Percentiles rank a stretch among this genome's conserved stretches.
phyloP scores from a whole-genome alignment of 257 asterid species.

The Penstemon davidsonii region DNA sequence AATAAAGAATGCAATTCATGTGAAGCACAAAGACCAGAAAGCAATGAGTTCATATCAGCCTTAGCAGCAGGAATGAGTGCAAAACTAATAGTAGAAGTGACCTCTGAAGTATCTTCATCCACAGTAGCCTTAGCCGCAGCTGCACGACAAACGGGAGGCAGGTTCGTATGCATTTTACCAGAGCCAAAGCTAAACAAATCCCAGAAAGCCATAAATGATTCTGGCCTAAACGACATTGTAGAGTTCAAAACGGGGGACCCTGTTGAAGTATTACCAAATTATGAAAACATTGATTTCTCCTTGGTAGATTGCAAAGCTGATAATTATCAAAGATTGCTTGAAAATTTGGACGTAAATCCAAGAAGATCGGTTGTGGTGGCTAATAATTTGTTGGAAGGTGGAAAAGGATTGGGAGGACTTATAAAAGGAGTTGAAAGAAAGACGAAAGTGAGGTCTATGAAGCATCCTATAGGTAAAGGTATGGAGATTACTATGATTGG shows the following conservation, averaged over 20 bases:
- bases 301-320: constrained; percentile 49
- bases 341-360: constrained; percentile 50
- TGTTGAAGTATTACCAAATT: constrained; percentile 38
- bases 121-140: constrained; percentile 69
- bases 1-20: constrained; percentile 37
- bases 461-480: constrained; percentile 55
- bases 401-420: constrained; percentile 43
- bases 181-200: constrained; percentile 40
- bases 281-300: constrained; percentile 64
- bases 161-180: constrained; percentile 57
- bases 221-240: constrained; percentile 53
- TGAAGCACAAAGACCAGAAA: constrained; percentile 38
- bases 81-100: constrained; percentile 57
- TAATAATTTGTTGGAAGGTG: constrained; percentile 55
- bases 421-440: constrained; percentile 46
- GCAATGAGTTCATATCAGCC: constrained; percentile 58
- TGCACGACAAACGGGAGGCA: constrained; percentile 59
- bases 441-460: constrained; percentile 45
- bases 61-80: constrained; percentile 66
- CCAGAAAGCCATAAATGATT: constrained; percentile 48
- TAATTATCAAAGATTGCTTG: constrained; percentile 36
- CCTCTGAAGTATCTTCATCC: constrained; percentile 51
- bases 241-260: constrained; percentile 68
- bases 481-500: constrained; percentile 68
- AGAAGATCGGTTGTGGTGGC: constrained; percentile 61